Conservation (phyloP, 163 green algal species). For the Coccomyxa subellipsoidea region DNA sequence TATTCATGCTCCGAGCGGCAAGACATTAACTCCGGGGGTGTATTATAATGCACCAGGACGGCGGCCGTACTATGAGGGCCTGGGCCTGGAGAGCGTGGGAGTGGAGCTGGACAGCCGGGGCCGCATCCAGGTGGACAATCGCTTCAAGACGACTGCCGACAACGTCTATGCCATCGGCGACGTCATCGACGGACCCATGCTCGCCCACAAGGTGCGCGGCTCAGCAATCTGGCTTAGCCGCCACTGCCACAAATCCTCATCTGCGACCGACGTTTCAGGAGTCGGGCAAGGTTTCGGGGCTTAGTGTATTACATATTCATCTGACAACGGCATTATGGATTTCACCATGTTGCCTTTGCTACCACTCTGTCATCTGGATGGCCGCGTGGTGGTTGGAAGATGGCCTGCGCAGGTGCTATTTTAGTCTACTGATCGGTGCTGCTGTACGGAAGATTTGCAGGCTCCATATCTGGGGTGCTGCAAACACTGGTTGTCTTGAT, state of each 20-base stretch:
- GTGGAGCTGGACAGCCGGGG: slow-evolving; percentile 76
- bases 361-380: too few relatives aligned
- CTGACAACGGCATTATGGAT: background rate
- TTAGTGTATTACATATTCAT: background rate
- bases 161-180: slow-evolving; percentile 90
- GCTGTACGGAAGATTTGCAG: too few relatives aligned
- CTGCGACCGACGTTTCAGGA: background rate
- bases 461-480: too few relatives aligned
- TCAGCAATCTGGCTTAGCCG: background rate
- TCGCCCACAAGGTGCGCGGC: slow-evolving; percentile 89
- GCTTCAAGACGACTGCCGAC: slow-evolving; percentile 80
- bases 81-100: slow-evolving; percentile 85
- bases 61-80: slow-evolving; percentile 70
- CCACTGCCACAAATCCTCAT: background rate
- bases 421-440: too few relatives aligned
- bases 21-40: too few relatives aligned
- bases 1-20: too few relatives aligned
- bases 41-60: slow-evolving; percentile 55
- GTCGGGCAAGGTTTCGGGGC: background rate
- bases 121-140: slow-evolving; percentile 73
- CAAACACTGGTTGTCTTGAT: too few relatives aligned
- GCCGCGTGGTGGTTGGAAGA: too few relatives aligned
- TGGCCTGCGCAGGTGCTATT: too few relatives aligned
- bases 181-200: slow-evolving; percentile 89
- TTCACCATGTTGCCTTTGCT: background rate